A percentile compares a stretch with the other conserved stretches of the same genome.
These are phyloP conservation scores for Tinospora cordifolia DNA, from an alignment of 164 flowering plant genomes.

Conservation along the genomic window DNA sequence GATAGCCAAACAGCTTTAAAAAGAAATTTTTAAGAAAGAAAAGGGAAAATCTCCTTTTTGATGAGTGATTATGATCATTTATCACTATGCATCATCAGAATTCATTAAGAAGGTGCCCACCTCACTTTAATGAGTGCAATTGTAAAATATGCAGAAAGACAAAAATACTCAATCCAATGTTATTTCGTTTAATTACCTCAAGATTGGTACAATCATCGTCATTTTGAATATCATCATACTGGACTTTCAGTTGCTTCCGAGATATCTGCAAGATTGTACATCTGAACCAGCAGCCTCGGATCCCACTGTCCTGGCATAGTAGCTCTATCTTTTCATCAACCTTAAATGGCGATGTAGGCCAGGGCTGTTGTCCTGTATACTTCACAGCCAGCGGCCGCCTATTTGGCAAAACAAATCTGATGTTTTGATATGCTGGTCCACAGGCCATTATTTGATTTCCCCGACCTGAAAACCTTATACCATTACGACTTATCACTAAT, in stretches of 20 bases:
- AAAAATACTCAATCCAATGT: background rate
- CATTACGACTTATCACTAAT: conserved; percentile 20
- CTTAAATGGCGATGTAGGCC: conserved; percentile 26
- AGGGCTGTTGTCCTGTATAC: conserved; percentile 21
- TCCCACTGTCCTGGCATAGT: conserved; percentile 85
- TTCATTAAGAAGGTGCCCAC: background rate
- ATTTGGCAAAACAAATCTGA: conserved; percentile 27
- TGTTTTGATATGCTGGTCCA: conserved; percentile 24
- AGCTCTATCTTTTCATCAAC: conserved; percentile 65
- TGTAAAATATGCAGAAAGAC: no score
- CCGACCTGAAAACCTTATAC: conserved; percentile 19
- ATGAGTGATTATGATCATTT: background rate
- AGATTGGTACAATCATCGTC: conserved; percentile 67
- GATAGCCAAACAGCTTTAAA: background rate
- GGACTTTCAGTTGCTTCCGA: conserved; percentile 55
- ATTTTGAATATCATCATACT: conserved; percentile 63
- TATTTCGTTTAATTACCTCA: conserved; percentile 32
- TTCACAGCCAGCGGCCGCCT: conserved; percentile 30
- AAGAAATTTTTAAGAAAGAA: no score
- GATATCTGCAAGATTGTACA: conserved; percentile 55
- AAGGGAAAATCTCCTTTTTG: background rate
- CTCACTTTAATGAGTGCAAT: background rate
- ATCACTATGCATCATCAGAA: background rate
- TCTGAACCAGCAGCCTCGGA: conserved; percentile 91
- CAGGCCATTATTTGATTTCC: conserved; percentile 14